Percentiles rank a stretch among this genome's conserved stretches.
Evolutionary conservation across 2,329 filamentous ascomycete species (phyloP).

Genomic region (Graphilbum sp.): DNA sequence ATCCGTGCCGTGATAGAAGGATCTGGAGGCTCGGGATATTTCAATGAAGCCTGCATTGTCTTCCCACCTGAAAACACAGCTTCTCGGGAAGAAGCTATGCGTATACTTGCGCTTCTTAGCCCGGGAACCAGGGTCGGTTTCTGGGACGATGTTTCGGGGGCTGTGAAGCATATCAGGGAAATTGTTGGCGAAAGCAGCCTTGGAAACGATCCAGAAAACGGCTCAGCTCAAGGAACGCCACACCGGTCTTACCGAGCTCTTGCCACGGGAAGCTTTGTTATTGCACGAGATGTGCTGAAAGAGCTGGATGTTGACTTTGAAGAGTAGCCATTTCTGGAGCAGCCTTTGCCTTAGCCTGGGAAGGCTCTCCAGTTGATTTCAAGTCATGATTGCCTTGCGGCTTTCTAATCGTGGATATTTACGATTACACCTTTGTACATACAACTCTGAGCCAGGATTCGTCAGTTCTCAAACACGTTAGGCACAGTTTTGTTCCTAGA

Average conservation of each 20-base stretch:
- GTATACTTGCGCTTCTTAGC: constrained; percentile 1
- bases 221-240: no score
- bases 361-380: no score
- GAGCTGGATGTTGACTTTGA: constrained; percentile 8
- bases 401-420: no score
- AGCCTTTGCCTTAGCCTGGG: no score
- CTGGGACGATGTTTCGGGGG: constrained; percentile 37
- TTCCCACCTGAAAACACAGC: constrained; percentile 4
- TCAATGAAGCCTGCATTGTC: constrained; percentile 9
- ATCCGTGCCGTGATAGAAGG: constrained; percentile 28
- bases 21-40: constrained; percentile 14
- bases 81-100: neutral
- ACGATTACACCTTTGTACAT: no score
- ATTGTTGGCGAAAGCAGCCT: constrained; percentile 12
- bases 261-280: constrained; percentile 29
- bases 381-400: no score
- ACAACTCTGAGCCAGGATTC: no score
- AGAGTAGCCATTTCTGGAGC: no score
- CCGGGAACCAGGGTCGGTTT: constrained; percentile 16
- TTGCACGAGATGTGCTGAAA: constrained; percentile 24
- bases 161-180: constrained; percentile 31
- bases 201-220: no score
- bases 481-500: neutral
- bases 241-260: constrained; percentile 31
- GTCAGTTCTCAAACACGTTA: no score